These are phyloP conservation scores for Pseudoneurospora amorphoporcata DNA, from an alignment of 495 filamentous ascomycete genomes.

Conservation along the genomic window DNA sequence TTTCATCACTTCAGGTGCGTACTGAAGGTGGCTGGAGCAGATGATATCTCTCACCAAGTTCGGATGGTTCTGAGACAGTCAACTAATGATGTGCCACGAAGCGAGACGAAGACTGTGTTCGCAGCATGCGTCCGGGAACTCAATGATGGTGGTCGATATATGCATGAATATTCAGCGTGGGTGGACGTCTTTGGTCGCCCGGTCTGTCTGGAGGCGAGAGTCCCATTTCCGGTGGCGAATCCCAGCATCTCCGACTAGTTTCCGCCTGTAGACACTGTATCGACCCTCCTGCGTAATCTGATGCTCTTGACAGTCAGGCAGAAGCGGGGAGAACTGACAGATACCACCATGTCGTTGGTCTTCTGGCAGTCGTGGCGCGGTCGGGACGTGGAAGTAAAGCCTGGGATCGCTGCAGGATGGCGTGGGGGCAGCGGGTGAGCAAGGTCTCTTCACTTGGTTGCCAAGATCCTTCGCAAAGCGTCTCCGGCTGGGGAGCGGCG, in stretches of 20 bases:
- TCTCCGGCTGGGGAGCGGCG: not conserved
- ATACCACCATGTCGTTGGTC: not conserved
- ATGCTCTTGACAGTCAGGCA: not conserved
- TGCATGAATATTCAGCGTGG: not conserved
- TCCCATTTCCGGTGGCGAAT: not conserved
- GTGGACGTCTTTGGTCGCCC: not conserved
- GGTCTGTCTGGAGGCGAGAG: not conserved
- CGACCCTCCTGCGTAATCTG: not conserved
- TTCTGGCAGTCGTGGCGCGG: not conserved
- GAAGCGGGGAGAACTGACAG: not conserved
- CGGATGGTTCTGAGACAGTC: not conserved
- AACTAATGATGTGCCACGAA: not conserved
- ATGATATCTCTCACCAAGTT: not conserved
- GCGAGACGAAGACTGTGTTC: not conserved
- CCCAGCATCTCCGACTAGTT: not conserved
- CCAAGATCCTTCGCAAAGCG: not conserved
- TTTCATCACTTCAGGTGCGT: not conserved
- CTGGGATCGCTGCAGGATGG: not conserved
- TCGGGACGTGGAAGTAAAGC: not conserved
- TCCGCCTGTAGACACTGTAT: not conserved
- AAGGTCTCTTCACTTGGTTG: not conserved
- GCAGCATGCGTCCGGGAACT: not conserved
- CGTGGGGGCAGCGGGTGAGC: not conserved
- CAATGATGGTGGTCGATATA: not conserved
- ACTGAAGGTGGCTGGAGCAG: not conserved